Evolutionary conservation across 371 early-diverging fungal genomes (phyloP), one percentile per base, ranked within the genome.

Genomic region (Syncephalastrum monosporum): DNA sequence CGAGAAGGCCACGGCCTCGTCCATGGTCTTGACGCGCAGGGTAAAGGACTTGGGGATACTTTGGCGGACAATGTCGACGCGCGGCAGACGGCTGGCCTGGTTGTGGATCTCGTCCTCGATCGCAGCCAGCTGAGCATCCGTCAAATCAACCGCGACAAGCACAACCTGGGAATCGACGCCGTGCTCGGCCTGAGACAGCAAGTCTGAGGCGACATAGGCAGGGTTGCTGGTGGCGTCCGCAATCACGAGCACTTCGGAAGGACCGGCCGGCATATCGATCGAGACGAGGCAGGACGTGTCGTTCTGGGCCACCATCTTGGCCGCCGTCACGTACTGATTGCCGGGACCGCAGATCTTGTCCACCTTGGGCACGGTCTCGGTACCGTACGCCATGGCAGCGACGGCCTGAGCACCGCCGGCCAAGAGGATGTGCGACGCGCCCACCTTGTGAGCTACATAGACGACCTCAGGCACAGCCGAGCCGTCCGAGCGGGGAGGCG

Each of bases 321-420:
- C 97, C 3, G 97, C 94, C 4, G 99, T 98, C 13, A 98, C 99
- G 70, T 91, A 98, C 72, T 98, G 99, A 71, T 98, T 98, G 47
- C 99, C 99, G 16, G 98, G 99, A 47, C 99, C 99, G 72, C 94
- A 97, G 67, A 98, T 97, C 84, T 98, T 98, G 74, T 97, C 98
- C 0, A 97, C 99, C 80, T 98, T 98, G 57, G 96, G 94, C 17
- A 96, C 91, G 0, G 87, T 84, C 71, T 91, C 90, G 1, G 99
- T 97, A 56, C 98, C 98, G 62, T 95, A 97, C 13, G 98, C 97
- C 92, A 98, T 89, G 6, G 96, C 97, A 29, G 96, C 98, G n/a
- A 97, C 91, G 10, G 98, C 99, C 69, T 98, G 99, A 4, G 99
- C 98, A 54, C 99, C 99, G 56, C 99, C 99, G 5, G 97, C 99